phyloP scores from a whole-genome alignment of 1,139 yeast genomes.

The Debaryomyces robertsiae region DNA sequence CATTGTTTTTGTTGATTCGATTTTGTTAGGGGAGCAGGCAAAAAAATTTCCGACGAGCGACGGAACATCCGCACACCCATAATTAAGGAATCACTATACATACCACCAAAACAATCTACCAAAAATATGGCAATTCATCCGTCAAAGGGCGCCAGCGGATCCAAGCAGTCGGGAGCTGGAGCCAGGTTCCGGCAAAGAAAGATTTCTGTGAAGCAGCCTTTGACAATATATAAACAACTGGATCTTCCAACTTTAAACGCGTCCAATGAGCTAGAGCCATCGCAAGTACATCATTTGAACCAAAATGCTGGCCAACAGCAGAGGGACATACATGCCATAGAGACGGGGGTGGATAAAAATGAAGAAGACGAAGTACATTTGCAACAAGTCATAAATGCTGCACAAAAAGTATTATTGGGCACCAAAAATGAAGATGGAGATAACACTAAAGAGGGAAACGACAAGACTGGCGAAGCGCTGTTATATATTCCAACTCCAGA shows the following conservation, averaged over 20 bases:
- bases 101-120: constrained; percentile 6
- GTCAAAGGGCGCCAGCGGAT: constrained; percentile 32
- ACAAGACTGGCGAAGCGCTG: constrained; percentile 29
- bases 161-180: constrained; percentile 45
- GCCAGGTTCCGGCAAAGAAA: constrained; percentile 89
- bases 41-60: constrained; percentile 11
- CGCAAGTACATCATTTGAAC: constrained; percentile 47
- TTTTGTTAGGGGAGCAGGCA: constrained; percentile 9
- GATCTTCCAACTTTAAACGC: constrained; percentile 79
- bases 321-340: constrained; percentile 85
- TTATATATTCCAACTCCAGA: constrained; percentile 97
- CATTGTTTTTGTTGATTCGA: constrained; percentile 9
- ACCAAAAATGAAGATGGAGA: constrained; percentile 25
- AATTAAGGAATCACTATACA: constrained; percentile 11
- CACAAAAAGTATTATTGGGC: constrained; percentile 59
- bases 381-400: constrained; percentile 84
- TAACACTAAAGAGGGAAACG: constrained; percentile 44
- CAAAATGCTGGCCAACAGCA: constrained; percentile 58
- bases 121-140: constrained; percentile 33
- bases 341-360: constrained; percentile 97
- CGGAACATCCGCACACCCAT: constrained; percentile 20
- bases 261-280: constrained; percentile 46
- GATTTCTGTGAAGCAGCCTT: constrained; percentile 87
- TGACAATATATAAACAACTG: constrained; percentile 72
- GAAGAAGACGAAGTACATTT: constrained; percentile 97